Evolutionary conservation across 2,329 filamentous ascomycete genomes (phyloP), one percentile per base, ranked within the genome.

Genomic region (Arthrobotrys conoides): DNA sequence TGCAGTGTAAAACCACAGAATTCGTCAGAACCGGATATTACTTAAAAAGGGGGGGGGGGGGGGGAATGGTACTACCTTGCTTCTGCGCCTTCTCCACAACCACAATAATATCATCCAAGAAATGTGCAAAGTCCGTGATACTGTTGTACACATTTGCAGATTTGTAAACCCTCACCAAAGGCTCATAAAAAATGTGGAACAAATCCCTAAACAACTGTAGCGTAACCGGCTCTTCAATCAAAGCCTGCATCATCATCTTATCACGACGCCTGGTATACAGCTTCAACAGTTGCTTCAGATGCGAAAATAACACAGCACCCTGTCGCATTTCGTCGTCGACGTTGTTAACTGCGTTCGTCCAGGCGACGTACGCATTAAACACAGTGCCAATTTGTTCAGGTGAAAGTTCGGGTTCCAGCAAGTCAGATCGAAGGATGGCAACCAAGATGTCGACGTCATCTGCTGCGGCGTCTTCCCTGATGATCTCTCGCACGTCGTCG

Each of bases 151-250:
- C 95, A 82, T 98, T 99, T 80, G 96, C 96, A 20, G 94, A 97
- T 86, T 98, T 99, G 88, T 99, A 99, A 0, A 99, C 96, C 59
- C 96, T 90, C 16, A 99, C 93, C 22, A 99, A 90, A 0, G 96
- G 96, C 84, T 99, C 96, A 85, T 99, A 99, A 86, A 99, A 99
- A 83, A 99, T 98, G 38, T 94, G 97, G 84, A 99, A 98, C 24
- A 99, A 88, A 83, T 99, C 96, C 59, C 94, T 90, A 88, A 99
- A 96, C 30, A 99, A 88, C 83, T 96, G 92, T n/a, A 99, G 87
- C 0, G 96, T 98, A n/a, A 95, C 94, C 0, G 96, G 93, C 86
- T 99, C 95, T 85, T 98, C 94, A 66, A 99, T 96, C 82, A 98
- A 91, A 80, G 91, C 90, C 69, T 97, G 87, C 95, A 99, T 98